A percentile compares a stretch with the other conserved stretches of the same genome.
These are phyloP conservation scores for Pleurotus giganteus DNA, from an alignment of 768 basidiomycete species.

Conservation along the genomic window DNA sequence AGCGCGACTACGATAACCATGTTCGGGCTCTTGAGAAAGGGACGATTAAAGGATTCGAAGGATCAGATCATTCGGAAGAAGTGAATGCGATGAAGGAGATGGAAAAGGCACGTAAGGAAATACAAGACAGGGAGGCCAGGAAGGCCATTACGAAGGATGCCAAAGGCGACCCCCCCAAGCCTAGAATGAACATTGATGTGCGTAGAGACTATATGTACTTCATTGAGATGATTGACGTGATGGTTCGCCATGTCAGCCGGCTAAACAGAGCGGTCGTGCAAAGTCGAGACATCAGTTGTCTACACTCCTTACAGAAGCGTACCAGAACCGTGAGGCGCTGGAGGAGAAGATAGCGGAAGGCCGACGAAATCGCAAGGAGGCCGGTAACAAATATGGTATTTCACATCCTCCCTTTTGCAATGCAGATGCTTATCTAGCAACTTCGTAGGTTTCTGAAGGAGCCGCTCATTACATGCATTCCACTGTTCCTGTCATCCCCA, in stretches of 20 bases:
- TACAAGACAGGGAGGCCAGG: conserved; percentile 72
- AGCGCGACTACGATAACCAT: conserved; percentile 66
- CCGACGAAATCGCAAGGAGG: conserved; percentile 80
- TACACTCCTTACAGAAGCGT: conserved; percentile 79
- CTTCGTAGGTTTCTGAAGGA: too few relatives aligned
- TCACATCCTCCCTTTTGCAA: background rate
- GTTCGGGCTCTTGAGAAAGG: conserved; percentile 75
- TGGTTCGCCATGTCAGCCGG: conserved; percentile 42
- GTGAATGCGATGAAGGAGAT: conserved; percentile 72
- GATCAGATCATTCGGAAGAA: conserved; percentile 54
- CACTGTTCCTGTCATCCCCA: conserved; percentile 22
- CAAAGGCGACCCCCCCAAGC: conserved; percentile 52
- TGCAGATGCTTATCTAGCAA: too few relatives aligned
- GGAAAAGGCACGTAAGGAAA: conserved; percentile 72
- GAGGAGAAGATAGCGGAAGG: conserved; percentile 86
- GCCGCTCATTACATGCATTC: background rate
- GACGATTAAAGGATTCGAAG: conserved; percentile 67
- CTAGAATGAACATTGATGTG: conserved; percentile 83
- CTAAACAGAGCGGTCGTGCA: conserved; percentile 69
- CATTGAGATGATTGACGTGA: background rate
- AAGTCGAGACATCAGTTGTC: conserved; percentile 76
- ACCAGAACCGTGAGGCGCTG: conserved; percentile 75
- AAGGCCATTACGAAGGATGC: conserved; percentile 72
- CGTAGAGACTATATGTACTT: conserved; percentile 21
- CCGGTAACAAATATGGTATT: conserved; percentile 89